phyloP scores from a whole-genome alignment of 2,329 filamentous ascomycete genomes.

The Colletotrichum neosansevieriae region DNA sequence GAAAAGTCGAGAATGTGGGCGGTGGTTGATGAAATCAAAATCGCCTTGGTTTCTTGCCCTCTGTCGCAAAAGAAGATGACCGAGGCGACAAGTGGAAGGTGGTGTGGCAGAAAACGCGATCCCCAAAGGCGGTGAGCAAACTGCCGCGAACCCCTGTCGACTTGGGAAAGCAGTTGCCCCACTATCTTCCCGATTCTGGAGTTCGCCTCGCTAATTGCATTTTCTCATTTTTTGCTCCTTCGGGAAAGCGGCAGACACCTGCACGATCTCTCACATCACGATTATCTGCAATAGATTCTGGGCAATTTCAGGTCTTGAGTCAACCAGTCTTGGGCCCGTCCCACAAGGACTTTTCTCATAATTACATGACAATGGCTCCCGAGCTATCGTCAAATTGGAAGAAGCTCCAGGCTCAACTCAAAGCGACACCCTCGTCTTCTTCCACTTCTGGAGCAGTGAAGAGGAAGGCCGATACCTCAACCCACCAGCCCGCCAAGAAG shows the following conservation, averaged over 20 bases:
- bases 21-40: slow-evolving; percentile 27
- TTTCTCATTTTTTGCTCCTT: slow-evolving; percentile 26
- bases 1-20: slow-evolving; percentile 41
- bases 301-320: not conserved
- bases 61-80: slow-evolving; percentile 10
- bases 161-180: not conserved
- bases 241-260: not conserved
- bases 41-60: not conserved
- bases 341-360: not conserved
- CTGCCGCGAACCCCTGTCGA: slow-evolving; percentile 21
- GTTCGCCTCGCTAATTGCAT: slow-evolving; percentile 27
- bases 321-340: not conserved
- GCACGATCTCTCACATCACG: not conserved
- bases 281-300: no score
- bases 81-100: slow-evolving; percentile 13
- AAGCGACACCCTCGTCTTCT: slow-evolving; percentile 57
- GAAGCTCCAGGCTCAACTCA: slow-evolving; percentile 75
- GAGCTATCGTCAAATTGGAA: slow-evolving; percentile 81
- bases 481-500: slow-evolving; percentile 47
- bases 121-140: slow-evolving; percentile 28
- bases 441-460: slow-evolving; percentile 49
- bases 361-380: slow-evolving; percentile 52
- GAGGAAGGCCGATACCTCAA: slow-evolving; percentile 54
- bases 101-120: slow-evolving; percentile 40
- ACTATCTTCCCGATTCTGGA: not conserved